phyloP scores from a whole-genome alignment of 1,284 basidiomycete species.

The Inonotus obliquus region DNA sequence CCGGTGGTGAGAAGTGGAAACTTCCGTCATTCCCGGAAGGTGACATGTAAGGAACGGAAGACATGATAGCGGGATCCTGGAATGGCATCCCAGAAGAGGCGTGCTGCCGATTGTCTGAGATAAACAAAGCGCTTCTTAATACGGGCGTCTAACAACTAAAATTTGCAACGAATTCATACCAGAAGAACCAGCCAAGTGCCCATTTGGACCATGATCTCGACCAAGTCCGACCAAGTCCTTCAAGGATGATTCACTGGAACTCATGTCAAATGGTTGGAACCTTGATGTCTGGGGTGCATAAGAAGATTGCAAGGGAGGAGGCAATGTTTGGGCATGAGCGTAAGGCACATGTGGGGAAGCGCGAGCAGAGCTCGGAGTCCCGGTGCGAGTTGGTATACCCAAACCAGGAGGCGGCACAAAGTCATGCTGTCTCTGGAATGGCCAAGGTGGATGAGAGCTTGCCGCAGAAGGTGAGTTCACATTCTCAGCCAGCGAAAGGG shows the following conservation, averaged over 20 bases:
- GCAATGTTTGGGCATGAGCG: slow-evolving; percentile 33
- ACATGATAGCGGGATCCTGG: slow-evolving; percentile 79
- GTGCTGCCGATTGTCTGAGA: slow-evolving; percentile 24
- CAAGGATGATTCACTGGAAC: slow-evolving; percentile 65
- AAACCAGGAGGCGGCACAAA: slow-evolving; percentile 27
- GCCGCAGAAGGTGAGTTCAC: slow-evolving; percentile 37
- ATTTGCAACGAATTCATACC: slow-evolving; percentile 47
- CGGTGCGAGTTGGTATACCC: slow-evolving; percentile 31
- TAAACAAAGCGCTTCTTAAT: slow-evolving; percentile 28
- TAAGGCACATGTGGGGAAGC: slow-evolving; percentile 47
- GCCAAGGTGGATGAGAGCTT: slow-evolving; percentile 38
- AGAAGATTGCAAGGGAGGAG: slow-evolving; percentile 26
- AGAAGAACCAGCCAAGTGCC: slow-evolving; percentile 32
- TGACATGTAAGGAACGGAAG: slow-evolving; percentile 37
- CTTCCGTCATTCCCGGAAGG: slow-evolving; percentile 17
- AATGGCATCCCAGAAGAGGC: slow-evolving; percentile 44
- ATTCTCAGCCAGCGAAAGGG: slow-evolving; percentile 36
- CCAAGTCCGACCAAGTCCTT: slow-evolving; percentile 69
- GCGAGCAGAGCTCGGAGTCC: slow-evolving; percentile 33
- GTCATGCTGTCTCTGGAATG: slow-evolving; percentile 39
- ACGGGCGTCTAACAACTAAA: slow-evolving; percentile 31
- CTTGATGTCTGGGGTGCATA: slow-evolving; percentile 37
- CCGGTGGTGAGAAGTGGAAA: slow-evolving; percentile 14
- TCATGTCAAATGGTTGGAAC: slow-evolving; percentile 54
- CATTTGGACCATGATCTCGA: slow-evolving; percentile 43